Conservation (phyloP, 352 stramenopile genomes). For the Globisporangium perplexum region DNA sequence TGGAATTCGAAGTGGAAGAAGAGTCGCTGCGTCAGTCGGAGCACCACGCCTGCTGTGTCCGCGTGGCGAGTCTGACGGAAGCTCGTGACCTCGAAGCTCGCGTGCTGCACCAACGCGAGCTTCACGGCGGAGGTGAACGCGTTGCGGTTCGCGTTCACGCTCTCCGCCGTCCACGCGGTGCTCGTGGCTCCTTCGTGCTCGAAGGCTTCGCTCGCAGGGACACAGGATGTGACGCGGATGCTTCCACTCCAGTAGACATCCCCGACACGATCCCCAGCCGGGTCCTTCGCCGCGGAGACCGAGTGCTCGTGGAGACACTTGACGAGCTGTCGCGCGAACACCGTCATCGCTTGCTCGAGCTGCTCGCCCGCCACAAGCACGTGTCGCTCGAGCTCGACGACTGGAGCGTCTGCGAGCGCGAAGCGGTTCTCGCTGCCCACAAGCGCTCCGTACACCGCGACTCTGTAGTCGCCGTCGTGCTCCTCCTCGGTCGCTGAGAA, state of each 20-base stretch:
- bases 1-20: constrained; percentile 36
- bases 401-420: constrained; percentile 2
- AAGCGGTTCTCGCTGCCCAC: constrained; percentile 17
- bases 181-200: not conserved
- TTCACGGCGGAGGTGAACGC: constrained; percentile 45
- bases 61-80: constrained; percentile 3
- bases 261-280: not conserved
- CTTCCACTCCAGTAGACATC: constrained; percentile 9
- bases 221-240: constrained; percentile 12
- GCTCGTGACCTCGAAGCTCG: constrained; percentile 22
- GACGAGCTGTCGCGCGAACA: constrained; percentile 44
- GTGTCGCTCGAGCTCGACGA: constrained; percentile 28
- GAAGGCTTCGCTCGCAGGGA: not conserved
- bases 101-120: constrained; percentile 27
- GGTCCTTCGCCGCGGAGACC: not conserved
- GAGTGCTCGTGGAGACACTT: constrained; percentile 29
- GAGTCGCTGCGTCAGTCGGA: constrained; percentile 20
- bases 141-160: constrained; percentile 20
- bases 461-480: constrained; percentile 21
- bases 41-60: not conserved
- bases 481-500: constrained; percentile 3
- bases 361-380: constrained; percentile 28
- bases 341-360: constrained; percentile 38
- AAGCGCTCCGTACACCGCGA: constrained; percentile 17
- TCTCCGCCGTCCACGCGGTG: constrained; percentile 18